Evolutionary conservation across 164 flowering plant species (phyloP), one percentile per base, ranked within the genome.

Genomic region (Kingdonia uniflora): DNA sequence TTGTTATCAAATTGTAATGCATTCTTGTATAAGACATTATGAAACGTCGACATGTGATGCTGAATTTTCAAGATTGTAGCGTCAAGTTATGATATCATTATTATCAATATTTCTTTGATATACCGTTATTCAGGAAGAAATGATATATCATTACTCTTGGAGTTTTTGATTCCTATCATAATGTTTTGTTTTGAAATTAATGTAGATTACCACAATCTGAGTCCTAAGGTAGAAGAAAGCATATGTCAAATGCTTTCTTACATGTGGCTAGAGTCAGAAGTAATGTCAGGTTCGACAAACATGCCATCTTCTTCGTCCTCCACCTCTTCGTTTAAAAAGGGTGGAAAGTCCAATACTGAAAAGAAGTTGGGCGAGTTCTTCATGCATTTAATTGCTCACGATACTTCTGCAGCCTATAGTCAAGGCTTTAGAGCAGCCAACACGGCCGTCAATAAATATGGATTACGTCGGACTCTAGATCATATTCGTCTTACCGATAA

Each of bases 181-280:
- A 43, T 37, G n/a, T n/a, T n/a, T n/a, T n/a, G n/a, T 59, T 1
- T 11, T 25, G 25, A 19, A 19, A 50, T 7, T 37, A 12, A 23
- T 57, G 58, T 76, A 88, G 98, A 92, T 17, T 92, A 74, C 67
- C 73, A 85, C 0, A 85, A 85, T 59, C 81, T 88, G 12, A 71
- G 60, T 49, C 88, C 82, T 1, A 89, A 80, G 68, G 85, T 88
- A 49, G 98, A 92, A 69, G 98, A 87, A 76, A 95, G 97, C 22
- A 87, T 87, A 42, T 90, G 97, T 58, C 97, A 87, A 54, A 78
- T 90, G 59, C 81, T 90, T 15, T 78, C 97, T 20, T 68, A 77
- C 66, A 78, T 85, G 88, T 92, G 96, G 98, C 94, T 88, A 16
- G 98, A 92, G 48, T 74, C 98, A 20, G 96, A 92, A 69, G 94